Evolutionary conservation across 2,329 filamentous ascomycete genomes (phyloP).

Genomic region (Dactylellina cionopaga): DNA sequence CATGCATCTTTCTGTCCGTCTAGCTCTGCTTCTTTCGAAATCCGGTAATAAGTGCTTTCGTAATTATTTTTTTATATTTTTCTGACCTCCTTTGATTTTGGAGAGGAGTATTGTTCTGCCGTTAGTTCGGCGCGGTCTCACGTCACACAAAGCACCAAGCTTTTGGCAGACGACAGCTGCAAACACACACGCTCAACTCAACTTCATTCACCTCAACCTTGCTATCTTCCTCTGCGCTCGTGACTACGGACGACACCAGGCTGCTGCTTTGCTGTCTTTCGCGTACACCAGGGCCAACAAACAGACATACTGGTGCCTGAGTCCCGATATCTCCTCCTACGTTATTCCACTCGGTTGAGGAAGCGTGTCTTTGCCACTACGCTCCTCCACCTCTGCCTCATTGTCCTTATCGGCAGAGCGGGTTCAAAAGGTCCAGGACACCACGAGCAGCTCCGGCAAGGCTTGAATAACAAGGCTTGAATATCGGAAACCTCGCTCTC

Average conservation of each 20-base stretch:
- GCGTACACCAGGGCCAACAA: not conserved
- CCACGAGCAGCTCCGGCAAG: slow-evolving; percentile 9
- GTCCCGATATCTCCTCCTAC: not conserved
- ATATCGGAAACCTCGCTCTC: not conserved
- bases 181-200: not conserved
- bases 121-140: slow-evolving; percentile 22
- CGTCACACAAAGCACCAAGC: slow-evolving; percentile 4
- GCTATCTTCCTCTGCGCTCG: not conserved
- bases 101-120: not conserved
- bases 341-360: not conserved
- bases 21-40: not conserved
- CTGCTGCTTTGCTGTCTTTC: slow-evolving; percentile 9
- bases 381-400: slow-evolving; percentile 4
- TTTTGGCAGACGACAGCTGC: not conserved
- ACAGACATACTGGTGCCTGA: too few species aligned
- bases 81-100: not conserved
- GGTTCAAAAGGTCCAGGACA: slow-evolving; percentile 12
- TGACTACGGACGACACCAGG: slow-evolving; percentile 12
- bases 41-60: too few species aligned
- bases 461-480: not conserved
- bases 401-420: slow-evolving; percentile 22
- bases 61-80: too few species aligned
- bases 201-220: not conserved
- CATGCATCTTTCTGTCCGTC: too few species aligned
- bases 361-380: not conserved